Evolutionary conservation across 257 asterid genomes (phyloP), one percentile per base, ranked within the genome.

Genomic region (Nicotiana knightiana): DNA sequence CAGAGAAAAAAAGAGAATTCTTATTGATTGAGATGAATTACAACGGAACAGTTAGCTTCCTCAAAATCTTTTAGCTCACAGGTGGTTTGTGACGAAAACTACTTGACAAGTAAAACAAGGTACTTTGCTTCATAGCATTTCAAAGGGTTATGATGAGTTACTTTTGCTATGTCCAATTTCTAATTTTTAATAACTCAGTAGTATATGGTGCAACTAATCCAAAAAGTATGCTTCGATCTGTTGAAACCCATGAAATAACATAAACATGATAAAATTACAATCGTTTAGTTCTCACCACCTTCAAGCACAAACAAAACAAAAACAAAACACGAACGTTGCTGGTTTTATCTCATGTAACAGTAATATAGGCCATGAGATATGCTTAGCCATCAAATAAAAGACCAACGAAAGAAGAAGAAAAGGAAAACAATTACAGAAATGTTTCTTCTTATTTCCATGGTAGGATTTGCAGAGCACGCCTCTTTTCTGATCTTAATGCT

Each of bases 401-500:
- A 32, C 26, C 39, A 71, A 46, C 2, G 21, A 6, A 24, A 73
- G 8, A 66, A 8, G 58, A 53, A 17, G 26, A 37, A 75, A 16
- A 1, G 10, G 24, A 18, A 33, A 67, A 9, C 43, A 8, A 4
- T 5, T 63, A 48, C 67, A 21, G 17, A 57, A 12, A 8, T 28
- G 18, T 15, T n/a, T 12, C 77, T 43, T 53, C 87, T 88, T 88
- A 91, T 73, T 85, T 84, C 87, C 86, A 39, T 10, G 43, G 78
- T 55, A 89, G 85, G 77, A 88, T 88, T 83, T 88, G 88, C 86
- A 92, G 81, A 46, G 97, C 91, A 76, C 78, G 81, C 35, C 96
- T 87, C 63, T 88, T 92, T n/a, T 87, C 88, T n/a, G 93, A 89
- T 81, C 94, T 91, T 32, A 17, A 76, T 43, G 85, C 67, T 59